phyloP scores from a whole-genome alignment of 2,329 filamentous ascomycete species.

The Cercospora sesami region DNA sequence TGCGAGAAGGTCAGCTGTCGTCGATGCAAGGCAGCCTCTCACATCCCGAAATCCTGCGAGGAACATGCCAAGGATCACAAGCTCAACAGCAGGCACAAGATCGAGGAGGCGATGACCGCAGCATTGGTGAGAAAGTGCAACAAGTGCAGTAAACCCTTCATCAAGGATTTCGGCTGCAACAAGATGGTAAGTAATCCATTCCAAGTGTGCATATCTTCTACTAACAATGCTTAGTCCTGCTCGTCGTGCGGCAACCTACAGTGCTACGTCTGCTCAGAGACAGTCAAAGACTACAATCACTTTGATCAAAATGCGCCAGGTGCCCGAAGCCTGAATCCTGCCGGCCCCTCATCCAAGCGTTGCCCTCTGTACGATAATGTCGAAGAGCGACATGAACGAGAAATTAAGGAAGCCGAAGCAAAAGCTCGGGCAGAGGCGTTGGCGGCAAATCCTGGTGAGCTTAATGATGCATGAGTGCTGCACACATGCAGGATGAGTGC shows the following conservation, averaged over 20 bases:
- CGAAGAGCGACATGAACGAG: slow-evolving; percentile 61
- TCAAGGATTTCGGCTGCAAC: slow-evolving; percentile 80
- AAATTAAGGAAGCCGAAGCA: slow-evolving; percentile 63
- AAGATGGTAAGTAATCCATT: slow-evolving; percentile 58
- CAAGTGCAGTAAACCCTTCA: slow-evolving; percentile 68
- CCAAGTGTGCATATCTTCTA: not conserved
- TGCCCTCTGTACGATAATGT: slow-evolving; percentile 69
- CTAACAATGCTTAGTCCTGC: slow-evolving; percentile 51
- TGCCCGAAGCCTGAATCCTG: slow-evolving; percentile 37
- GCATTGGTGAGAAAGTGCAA: slow-evolving; percentile 78
- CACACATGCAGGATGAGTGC: not conserved
- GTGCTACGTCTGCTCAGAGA: slow-evolving; percentile 70
- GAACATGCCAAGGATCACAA: slow-evolving; percentile 63
- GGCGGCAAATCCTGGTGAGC: slow-evolving; percentile 55
- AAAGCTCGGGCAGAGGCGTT: slow-evolving; percentile 57
- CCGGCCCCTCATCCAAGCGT: slow-evolving; percentile 44
- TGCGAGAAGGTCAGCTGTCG: slow-evolving; percentile 58
- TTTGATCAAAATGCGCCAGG: slow-evolving; percentile 56
- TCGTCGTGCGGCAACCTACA: slow-evolving; percentile 57
- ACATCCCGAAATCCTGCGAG: slow-evolving; percentile 70
- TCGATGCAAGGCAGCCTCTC: slow-evolving; percentile 66
- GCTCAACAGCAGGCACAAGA: slow-evolving; percentile 60
- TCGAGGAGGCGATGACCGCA: slow-evolving; percentile 83
- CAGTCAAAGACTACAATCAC: slow-evolving; percentile 65
- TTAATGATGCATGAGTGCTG: not conserved